Evolutionary conservation across 306 rosid species (phyloP).

Genomic region (Rosa chinensis): DNA sequence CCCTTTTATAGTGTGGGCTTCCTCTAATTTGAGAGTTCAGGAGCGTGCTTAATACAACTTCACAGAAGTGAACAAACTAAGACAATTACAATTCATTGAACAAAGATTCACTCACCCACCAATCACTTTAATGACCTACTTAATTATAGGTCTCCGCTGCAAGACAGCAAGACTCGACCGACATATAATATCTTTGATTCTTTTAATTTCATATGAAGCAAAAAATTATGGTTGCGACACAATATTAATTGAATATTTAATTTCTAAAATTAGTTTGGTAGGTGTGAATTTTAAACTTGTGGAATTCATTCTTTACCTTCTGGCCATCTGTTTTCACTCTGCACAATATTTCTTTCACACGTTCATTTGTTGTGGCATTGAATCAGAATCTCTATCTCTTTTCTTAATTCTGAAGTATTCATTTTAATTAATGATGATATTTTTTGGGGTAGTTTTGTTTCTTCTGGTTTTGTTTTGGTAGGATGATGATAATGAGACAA

Average conservation of each 20-base stretch:
- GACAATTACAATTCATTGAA: not conserved
- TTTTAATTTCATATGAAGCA: not conserved
- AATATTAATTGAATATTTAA: not conserved
- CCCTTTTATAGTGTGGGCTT: not conserved
- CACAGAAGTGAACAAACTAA: not conserved
- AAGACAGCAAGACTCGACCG: not conserved
- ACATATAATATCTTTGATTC: not conserved
- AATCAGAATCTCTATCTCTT: not conserved
- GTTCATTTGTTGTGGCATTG: not conserved
- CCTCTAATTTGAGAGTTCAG: not conserved
- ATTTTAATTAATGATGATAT: not conserved
- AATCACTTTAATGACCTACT: not conserved
- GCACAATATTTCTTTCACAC: not conserved
- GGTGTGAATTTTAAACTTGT: not conserved
- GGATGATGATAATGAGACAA: conserved; percentile 18
- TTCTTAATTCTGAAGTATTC: not conserved
- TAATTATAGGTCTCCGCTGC: not conserved
- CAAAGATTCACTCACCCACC: not conserved
- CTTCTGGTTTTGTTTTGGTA: not conserved
- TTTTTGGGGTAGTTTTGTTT: not conserved
- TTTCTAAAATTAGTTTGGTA: not conserved
- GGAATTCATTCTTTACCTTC: conserved; percentile 3
- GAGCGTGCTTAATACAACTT: not conserved
- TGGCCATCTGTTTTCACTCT: not conserved
- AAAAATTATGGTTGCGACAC: not conserved